A percentile compares a stretch with the other conserved stretches of the same genome.
Evolutionary conservation across 1,139 yeast genomes (phyloP).

Genomic region (Candida sp.): DNA sequence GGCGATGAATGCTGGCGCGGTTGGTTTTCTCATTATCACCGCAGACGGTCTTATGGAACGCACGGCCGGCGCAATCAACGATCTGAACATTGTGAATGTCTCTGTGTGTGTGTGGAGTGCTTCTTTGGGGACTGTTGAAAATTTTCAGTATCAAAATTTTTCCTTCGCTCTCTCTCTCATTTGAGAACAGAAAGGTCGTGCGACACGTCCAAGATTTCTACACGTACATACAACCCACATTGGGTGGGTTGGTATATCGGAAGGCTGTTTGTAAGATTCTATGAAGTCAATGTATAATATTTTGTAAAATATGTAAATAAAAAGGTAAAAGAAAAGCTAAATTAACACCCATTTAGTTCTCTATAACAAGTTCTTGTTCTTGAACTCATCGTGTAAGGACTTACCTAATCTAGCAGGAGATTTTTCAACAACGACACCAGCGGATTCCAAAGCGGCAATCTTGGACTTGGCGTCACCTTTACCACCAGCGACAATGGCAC

Average conservation of each 20-base stretch:
- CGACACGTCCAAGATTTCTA: not conserved
- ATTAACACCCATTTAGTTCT: too few species aligned
- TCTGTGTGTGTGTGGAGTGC: not conserved
- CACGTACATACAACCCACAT: too few species aligned
- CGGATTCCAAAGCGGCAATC: constrained; percentile 89
- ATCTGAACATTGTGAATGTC: constrained; percentile 11
- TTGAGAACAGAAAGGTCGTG: constrained; percentile 2
- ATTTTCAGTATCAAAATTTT: constrained; percentile 2
- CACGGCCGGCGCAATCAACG: constrained; percentile 4
- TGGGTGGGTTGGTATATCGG: too few species aligned
- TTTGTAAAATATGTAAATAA: not conserved
- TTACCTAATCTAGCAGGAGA: constrained; percentile 98
- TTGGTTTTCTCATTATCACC: too few species aligned
- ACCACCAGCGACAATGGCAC: constrained; percentile 99
- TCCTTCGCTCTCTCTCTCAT: not conserved
- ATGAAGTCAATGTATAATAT: not conserved
- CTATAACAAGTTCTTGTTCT: constrained; percentile 55
- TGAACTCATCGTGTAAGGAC: constrained; percentile 89
- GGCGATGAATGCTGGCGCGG: not conserved
- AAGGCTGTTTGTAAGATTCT: not conserved
- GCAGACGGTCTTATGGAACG: constrained; percentile 1
- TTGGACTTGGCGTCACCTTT: constrained; percentile 99
- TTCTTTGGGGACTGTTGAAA: too few species aligned
- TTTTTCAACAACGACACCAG: constrained; percentile 93
- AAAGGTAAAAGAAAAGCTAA: too few species aligned